These are phyloP conservation scores for Tuber umbilicatum DNA, from an alignment of 495 filamentous ascomycete genomes.

Conservation along the genomic window DNA sequence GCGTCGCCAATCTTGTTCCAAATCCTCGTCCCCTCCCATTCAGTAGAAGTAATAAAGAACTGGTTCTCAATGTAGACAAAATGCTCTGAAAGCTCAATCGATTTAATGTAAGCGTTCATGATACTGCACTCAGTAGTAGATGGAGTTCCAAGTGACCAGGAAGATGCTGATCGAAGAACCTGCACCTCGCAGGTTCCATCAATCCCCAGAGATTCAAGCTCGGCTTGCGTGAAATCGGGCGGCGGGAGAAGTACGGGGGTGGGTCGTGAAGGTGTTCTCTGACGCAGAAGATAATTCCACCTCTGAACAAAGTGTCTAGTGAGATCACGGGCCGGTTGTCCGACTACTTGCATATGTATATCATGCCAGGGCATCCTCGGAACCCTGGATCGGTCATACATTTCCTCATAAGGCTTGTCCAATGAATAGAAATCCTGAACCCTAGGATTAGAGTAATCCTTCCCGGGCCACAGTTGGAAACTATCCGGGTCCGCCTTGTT, in stretches of 20 bases:
- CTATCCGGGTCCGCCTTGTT: conserved; percentile 77
- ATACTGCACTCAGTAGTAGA: conserved; percentile 84
- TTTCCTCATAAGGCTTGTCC: conserved; percentile 94
- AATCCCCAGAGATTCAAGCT: conserved; percentile 79
- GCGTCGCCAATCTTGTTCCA: conserved; percentile 93
- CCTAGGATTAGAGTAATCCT: conserved; percentile 96
- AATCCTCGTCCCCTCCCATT: conserved; percentile 78
- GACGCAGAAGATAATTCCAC: conserved; percentile 96
- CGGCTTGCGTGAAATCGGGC: conserved; percentile 77
- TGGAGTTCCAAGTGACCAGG: conserved; percentile 87
- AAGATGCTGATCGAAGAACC: conserved; percentile 78
- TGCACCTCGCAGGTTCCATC: conserved; percentile 94
- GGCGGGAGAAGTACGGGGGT: conserved; percentile 91
- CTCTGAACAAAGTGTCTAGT: conserved; percentile 97
- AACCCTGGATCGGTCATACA: conserved; percentile 86
- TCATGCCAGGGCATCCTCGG: conserved; percentile 99
- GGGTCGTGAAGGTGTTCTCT: conserved; percentile 85
- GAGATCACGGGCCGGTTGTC: conserved; percentile 88
- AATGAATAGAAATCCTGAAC: conserved; percentile 92
- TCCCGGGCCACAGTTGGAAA: conserved; percentile 94
- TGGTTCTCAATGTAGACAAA: conserved; percentile 99
- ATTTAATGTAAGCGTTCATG: conserved; percentile 87
- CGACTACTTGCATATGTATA: conserved; percentile 96
- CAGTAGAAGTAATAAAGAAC: conserved; percentile 93
- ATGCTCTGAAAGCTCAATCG: conserved; percentile 91